Evolutionary conservation across 768 basidiomycete genomes (phyloP), one percentile per base, ranked within the genome.

Genomic region (Favolaschia claudopus): DNA sequence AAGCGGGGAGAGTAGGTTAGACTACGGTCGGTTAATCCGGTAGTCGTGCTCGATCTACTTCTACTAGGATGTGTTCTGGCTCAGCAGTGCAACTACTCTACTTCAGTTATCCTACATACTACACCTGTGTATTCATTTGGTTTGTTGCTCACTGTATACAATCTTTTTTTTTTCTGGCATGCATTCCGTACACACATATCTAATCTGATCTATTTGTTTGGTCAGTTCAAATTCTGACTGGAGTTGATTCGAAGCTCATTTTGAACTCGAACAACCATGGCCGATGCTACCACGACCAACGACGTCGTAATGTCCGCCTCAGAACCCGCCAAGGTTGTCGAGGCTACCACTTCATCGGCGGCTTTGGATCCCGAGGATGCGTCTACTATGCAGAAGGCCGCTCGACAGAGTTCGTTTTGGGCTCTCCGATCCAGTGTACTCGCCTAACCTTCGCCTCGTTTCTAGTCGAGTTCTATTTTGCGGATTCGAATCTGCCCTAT

Each of bases 401-500:
- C 78, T 53, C 80, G 79, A 64, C 88, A 91, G 69, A 78, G 89
- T 85, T 59, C 53, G 81, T 71, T 19, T n/a, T n/a, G n/a, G n/a
- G 37, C 10, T 40, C 39, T 37, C 42, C 20, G 19, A 8, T 31
- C 27, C 12, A 22, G 5, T 19, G 10, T 49, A 8, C 27, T 17
- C 8, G 9, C 50, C 22, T 28, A 39, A 53, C 15, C 8, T 25
- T n/a, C 29, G 19, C 20, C 32, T 55, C 29, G 13, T 6, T 37
- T 34, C 7, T 53, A 97, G 96, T 96, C 68, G 92, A 95, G 71
- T 98, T 97, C 75, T 97, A 98, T 80, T 95, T 99, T 76, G 92
- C 92, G 48, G 95, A 96, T 74, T 85, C 94, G n/a, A 97, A 98
- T 75, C 84, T 99, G 50, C 96, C 96, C 1, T 95, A 85, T 63